Conservation (phyloP, 352 stramenopile genomes). For the Globisporangium cederbergense region DNA sequence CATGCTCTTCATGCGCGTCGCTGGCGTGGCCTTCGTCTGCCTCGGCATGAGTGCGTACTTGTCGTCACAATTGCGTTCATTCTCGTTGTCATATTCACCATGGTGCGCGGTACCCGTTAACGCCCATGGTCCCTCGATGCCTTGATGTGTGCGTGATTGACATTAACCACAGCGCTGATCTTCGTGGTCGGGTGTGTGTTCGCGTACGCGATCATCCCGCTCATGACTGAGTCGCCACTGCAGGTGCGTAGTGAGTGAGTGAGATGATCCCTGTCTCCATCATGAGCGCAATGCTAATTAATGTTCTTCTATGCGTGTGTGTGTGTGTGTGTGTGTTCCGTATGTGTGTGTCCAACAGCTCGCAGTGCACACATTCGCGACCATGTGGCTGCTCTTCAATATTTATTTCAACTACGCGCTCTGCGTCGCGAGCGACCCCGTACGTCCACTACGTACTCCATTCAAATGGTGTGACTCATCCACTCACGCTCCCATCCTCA, state of each 20-base stretch:
- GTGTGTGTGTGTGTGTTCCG: neutral
- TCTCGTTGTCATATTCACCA: neutral
- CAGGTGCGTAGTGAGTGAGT: conserved; percentile 19
- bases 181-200: conserved; percentile 40
- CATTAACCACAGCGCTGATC: conserved; percentile 28
- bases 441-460: conserved; percentile 7
- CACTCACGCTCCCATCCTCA: too few species aligned
- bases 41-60: conserved; percentile 38
- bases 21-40: conserved; percentile 35
- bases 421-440: conserved; percentile 58
- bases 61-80: neutral
- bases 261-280: neutral
- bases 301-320: too few species aligned
- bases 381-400: conserved; percentile 48
- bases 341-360: conserved; percentile 18
- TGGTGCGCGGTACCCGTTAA: neutral
- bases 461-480: too few species aligned
- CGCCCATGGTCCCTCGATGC: neutral
- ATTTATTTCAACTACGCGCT: conserved; percentile 79
- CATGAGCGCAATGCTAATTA: neutral
- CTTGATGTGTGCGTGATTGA: neutral
- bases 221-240: conserved; percentile 34
- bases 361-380: conserved; percentile 24
- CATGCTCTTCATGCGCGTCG: conserved; percentile 44
- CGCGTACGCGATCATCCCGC: conserved; percentile 48